Conservation (phyloP, 2,329 filamentous ascomycete species). For the Colletotrichum sp. region DNA sequence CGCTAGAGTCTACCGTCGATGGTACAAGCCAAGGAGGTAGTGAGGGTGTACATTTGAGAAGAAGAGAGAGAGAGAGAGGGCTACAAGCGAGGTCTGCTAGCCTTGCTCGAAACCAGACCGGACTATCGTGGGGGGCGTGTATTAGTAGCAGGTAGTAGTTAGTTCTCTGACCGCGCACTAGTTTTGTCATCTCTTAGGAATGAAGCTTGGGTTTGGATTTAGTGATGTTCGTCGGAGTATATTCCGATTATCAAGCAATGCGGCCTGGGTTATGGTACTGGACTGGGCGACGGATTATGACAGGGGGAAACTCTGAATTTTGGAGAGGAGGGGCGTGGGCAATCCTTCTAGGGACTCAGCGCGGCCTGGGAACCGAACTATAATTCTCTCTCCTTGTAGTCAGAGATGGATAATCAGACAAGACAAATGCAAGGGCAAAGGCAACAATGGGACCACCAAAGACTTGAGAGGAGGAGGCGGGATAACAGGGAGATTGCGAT, state of each 20-base stretch:
- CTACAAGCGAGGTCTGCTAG: background rate
- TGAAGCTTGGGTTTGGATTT: background rate
- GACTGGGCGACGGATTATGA: background rate
- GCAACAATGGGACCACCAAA: background rate
- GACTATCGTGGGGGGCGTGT: background rate
- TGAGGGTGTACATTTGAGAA: background rate
- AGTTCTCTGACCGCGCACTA: background rate
- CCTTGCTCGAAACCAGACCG: background rate
- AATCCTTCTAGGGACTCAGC: background rate
- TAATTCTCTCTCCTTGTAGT: background rate
- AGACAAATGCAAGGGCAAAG: background rate
- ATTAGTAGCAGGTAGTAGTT: background rate
- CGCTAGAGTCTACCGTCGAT: background rate
- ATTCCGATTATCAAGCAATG: background rate
- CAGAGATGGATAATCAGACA: background rate
- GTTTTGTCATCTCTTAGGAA: background rate
- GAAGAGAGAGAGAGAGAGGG: background rate
- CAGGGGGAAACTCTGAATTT: background rate
- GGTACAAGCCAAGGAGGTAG: background rate
- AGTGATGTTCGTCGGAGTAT: background rate
- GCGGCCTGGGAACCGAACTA: background rate
- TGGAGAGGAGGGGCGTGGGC: background rate
- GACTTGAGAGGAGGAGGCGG: background rate
- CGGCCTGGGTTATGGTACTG: background rate
- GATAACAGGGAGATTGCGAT: background rate